These are phyloP conservation scores for Myrica gale DNA, from an alignment of 306 rosid species.

Conservation along the genomic window DNA sequence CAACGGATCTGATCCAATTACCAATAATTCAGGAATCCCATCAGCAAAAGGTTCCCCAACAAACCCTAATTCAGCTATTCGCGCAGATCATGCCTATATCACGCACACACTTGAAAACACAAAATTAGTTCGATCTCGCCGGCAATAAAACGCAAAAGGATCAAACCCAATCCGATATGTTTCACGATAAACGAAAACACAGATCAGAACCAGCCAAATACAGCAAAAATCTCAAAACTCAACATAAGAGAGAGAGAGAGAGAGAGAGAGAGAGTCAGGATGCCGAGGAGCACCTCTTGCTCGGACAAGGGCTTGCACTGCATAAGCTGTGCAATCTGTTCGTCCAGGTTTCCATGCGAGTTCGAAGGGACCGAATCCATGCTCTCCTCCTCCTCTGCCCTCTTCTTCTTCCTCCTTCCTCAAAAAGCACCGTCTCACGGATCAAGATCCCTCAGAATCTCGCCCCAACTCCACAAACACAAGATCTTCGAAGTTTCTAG, in stretches of 20 bases:
- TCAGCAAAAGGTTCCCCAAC: slow-evolving; percentile 29
- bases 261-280: background rate
- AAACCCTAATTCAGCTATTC: slow-evolving; percentile 27
- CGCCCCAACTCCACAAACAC: background rate
- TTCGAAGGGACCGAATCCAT: slow-evolving; percentile 86
- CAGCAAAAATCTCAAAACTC: background rate
- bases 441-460: slow-evolving; percentile 39
- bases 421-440: slow-evolving; percentile 21
- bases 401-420: slow-evolving; percentile 9
- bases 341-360: slow-evolving; percentile 83
- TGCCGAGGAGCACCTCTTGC: slow-evolving; percentile 55
- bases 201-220: slow-evolving; percentile 2
- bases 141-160: slow-evolving; percentile 11
- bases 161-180: slow-evolving; percentile 42
- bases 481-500: background rate
- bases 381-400: slow-evolving; percentile 15
- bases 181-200: slow-evolving; percentile 9
- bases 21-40: slow-evolving; percentile 7
- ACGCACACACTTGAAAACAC: background rate
- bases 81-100: slow-evolving; percentile 26
- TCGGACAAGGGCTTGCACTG: slow-evolving; percentile 99
- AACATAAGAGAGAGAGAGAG: background rate
- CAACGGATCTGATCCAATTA: slow-evolving; percentile 23
- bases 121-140: slow-evolving; percentile 2
- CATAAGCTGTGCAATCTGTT: slow-evolving; percentile 96